Base-by-base conservation (phyloP, 345 rosid species). In the Microthlaspi erraticum region DNA sequence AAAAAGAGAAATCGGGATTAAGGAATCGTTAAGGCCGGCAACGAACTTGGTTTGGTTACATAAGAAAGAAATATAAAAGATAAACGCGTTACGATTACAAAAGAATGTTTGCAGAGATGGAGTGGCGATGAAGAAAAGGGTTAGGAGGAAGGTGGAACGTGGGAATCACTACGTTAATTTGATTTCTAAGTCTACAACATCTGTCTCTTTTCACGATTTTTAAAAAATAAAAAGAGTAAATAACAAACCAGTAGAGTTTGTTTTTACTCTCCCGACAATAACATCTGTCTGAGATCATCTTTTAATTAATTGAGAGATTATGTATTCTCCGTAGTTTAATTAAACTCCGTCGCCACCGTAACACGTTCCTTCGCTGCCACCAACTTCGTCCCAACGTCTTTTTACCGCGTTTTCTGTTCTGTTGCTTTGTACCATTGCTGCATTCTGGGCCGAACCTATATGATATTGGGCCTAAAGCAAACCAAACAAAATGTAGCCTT, bases 121-220 rank as follows among this genome's bases (percentile, higher is more conserved):
- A 76, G 79, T 78, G 71, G 65, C 64, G 48, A 55, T 76, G 75
- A 76, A 69, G 79, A 33, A 69, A 76, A 70, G 49, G 48, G 75
- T 69, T 76, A 63, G 75, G 75, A 76, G 74, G 60, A 55, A 69
- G 79, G 75, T 76, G 71, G 14, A 39, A 76, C 79, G 79, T 76
- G 79, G 60, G 79, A 69, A 62, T 76, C 79, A 76, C 74, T 60
- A 13, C 2, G 6, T 53, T 75, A 5, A 50, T 58, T 59, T 67
- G 0, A 51, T 51, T 59, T 74, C 8, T 44, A 75, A 60, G 62
- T 42, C 10, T 44, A 9, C 44, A 17, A 29, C 64, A 61, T 62
- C 68, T 70, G 51, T 49, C 67, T 38, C 43, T 55, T 12, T 41
- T 41, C 13, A 3, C 13, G 2, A 14, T 26, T 26, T 26, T 12